phyloP scores from a whole-genome alignment of 192 early-diverging fungal genomes.

The Coemansia sp. region DNA sequence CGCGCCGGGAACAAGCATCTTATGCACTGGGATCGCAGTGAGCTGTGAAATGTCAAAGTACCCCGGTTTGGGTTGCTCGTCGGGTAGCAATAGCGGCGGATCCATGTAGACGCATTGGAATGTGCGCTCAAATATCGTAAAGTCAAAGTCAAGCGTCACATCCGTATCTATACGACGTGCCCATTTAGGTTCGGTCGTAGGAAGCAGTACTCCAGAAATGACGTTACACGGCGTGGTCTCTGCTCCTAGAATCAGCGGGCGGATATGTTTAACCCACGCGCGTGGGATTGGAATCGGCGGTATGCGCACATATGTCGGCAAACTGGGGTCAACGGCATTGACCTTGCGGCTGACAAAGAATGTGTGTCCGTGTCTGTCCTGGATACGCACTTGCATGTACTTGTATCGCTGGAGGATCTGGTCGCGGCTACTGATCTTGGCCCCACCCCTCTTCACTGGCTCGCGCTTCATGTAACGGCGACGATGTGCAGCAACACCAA shows the following conservation, averaged over 20 bases:
- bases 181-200: constrained; percentile 32
- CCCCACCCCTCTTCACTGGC: constrained; percentile 50
- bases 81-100: constrained; percentile 71
- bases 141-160: constrained; percentile 35
- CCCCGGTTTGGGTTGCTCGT: constrained; percentile 32
- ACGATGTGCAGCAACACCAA: constrained; percentile 54
- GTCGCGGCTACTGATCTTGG: constrained; percentile 62
- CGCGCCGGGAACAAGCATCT: constrained; percentile 70
- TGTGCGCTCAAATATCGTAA: constrained; percentile 60
- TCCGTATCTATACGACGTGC: constrained; percentile 37
- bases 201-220: constrained; percentile 42
- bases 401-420: constrained; percentile 81
- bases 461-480: constrained; percentile 48
- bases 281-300: constrained; percentile 81
- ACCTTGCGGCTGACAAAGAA: constrained; percentile 88
- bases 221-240: constrained; percentile 39
- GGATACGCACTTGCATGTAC: constrained; percentile 84
- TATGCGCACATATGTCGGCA: constrained; percentile 89
- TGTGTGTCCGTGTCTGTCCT: constrained; percentile 83
- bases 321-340: constrained; percentile 76
- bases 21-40: constrained; percentile 54
- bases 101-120: constrained; percentile 92
- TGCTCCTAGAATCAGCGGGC: constrained; percentile 37
- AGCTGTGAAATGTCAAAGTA: constrained; percentile 42
- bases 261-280: constrained; percentile 85